Conservation (phyloP, 352 stramenopile species). For the Globisporangium irregulare region DNA sequence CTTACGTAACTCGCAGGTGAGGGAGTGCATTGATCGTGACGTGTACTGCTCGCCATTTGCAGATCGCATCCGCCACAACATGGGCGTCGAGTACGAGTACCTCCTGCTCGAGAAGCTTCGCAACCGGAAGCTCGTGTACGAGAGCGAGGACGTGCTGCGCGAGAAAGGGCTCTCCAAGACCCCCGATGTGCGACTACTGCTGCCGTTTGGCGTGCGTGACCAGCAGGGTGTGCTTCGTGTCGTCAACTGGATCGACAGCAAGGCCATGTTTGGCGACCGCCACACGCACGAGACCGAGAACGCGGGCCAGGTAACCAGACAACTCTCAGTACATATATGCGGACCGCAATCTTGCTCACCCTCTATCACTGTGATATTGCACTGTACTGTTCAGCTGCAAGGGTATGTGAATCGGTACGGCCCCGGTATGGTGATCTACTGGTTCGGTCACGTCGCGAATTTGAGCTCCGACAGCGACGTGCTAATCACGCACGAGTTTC, state of each 20-base stretch:
- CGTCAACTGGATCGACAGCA: background rate
- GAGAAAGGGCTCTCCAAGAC: background rate
- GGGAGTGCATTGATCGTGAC: background rate
- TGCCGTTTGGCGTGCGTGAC: background rate
- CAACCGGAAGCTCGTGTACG: background rate
- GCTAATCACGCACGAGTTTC: slow-evolving; percentile 62
- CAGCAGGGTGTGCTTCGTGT: background rate
- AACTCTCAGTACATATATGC: background rate
- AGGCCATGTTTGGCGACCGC: background rate
- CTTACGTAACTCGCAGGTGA: background rate
- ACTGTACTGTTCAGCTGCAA: background rate
- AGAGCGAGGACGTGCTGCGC: background rate
- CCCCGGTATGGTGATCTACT: slow-evolving; percentile 53
- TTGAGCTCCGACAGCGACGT: slow-evolving; percentile 57
- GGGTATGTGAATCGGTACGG: background rate
- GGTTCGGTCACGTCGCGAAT: slow-evolving; percentile 69
- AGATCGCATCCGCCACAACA: background rate
- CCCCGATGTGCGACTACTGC: background rate
- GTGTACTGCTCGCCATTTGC: background rate
- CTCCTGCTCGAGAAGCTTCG: background rate
- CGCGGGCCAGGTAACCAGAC: background rate
- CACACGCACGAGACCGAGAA: background rate
- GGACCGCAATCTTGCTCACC: background rate
- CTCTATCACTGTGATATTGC: background rate
- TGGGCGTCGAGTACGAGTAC: background rate